These are phyloP conservation scores for Lojkania enalia DNA, from an alignment of 2,329 filamentous ascomycete genomes.

Conservation along the genomic window DNA sequence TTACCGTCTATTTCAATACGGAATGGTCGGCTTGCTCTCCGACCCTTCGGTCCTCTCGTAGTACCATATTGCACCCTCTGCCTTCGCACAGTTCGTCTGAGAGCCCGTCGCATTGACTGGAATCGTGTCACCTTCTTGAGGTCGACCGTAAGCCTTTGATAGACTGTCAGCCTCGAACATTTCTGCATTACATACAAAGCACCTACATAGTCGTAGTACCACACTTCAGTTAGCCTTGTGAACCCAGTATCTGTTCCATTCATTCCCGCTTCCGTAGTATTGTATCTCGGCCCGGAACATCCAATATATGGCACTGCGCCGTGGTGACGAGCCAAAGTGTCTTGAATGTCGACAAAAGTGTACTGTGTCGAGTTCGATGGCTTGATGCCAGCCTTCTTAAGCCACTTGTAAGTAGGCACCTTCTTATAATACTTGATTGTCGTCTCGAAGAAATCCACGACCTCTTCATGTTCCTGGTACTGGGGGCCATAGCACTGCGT, in stretches of 20 bases:
- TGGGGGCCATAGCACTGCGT: slow-evolving; percentile 65
- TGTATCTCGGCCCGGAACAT: slow-evolving; percentile 63
- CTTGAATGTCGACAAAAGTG: slow-evolving; percentile 57
- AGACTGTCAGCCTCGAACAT: slow-evolving; percentile 3
- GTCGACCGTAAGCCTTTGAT: slow-evolving; percentile 51
- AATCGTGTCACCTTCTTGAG: slow-evolving; percentile 56
- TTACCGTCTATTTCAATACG: no score
- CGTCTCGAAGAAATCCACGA: slow-evolving; percentile 67
- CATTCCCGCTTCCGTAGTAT: slow-evolving; percentile 61
- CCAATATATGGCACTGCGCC: slow-evolving; percentile 64
- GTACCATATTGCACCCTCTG: slow-evolving; percentile 58
- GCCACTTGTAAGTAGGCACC: slow-evolving; percentile 64
- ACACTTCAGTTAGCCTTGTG: slow-evolving; percentile 64
- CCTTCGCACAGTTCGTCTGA: slow-evolving; percentile 59
- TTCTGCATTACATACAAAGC: not conserved
- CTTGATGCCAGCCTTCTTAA: slow-evolving; percentile 57
- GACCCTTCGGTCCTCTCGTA: slow-evolving; percentile 54
- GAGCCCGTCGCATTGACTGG: slow-evolving; percentile 53
- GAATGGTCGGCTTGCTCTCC: slow-evolving; percentile 32
- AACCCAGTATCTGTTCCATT: slow-evolving; percentile 59
- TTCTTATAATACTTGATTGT: slow-evolving; percentile 60
- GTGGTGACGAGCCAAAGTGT: slow-evolving; percentile 54
- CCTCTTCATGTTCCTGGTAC: slow-evolving; percentile 60
- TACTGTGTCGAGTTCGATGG: slow-evolving; percentile 64
- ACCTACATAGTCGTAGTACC: slow-evolving; percentile 66